Evolutionary conservation across 768 basidiomycete genomes (phyloP).

Genomic region (Boletus tylopilopsis): DNA sequence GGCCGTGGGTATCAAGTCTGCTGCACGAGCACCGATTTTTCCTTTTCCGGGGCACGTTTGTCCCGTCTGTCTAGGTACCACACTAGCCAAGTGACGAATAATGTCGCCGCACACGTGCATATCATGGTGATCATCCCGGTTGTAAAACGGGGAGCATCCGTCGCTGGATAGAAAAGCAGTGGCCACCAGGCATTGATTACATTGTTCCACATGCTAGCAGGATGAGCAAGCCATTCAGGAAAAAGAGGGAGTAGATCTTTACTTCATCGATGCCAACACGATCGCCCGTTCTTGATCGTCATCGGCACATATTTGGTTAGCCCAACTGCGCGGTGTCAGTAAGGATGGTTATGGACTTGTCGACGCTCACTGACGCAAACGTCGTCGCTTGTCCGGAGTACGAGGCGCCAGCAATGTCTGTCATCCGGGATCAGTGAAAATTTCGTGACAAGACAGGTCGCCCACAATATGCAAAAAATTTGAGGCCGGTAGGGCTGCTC

Average conservation of each 20-base stretch:
- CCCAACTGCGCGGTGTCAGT: constrained; percentile 48
- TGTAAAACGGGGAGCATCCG: constrained; percentile 62
- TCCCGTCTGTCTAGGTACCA: constrained; percentile 50
- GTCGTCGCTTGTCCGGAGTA: constrained; percentile 76
- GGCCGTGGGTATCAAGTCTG: not conserved
- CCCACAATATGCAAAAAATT: constrained; percentile 74
- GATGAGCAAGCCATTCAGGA: not conserved
- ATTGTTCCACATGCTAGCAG: constrained; percentile 62
- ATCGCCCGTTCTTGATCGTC: constrained; percentile 67
- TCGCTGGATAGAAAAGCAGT: constrained; percentile 68
- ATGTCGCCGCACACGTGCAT: constrained; percentile 51
- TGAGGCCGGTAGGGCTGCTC: constrained; percentile 56
- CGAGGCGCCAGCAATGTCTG: constrained; percentile 60
- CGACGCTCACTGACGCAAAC: constrained; percentile 49
- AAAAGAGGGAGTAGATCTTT: constrained; percentile 5
- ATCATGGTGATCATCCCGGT: constrained; percentile 73
- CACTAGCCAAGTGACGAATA: constrained; percentile 51
- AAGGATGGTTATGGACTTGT: not conserved
- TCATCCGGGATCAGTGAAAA: not conserved
- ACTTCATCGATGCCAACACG: constrained; percentile 78
- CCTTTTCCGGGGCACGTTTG: constrained; percentile 15
- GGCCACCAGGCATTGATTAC: constrained; percentile 69
- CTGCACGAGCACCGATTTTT: not conserved
- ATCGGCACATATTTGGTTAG: constrained; percentile 72
- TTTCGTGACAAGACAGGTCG: not conserved